phyloP scores from a whole-genome alignment of 1,139 yeast genomes.

The Scheffersomyces segobiensis region DNA sequence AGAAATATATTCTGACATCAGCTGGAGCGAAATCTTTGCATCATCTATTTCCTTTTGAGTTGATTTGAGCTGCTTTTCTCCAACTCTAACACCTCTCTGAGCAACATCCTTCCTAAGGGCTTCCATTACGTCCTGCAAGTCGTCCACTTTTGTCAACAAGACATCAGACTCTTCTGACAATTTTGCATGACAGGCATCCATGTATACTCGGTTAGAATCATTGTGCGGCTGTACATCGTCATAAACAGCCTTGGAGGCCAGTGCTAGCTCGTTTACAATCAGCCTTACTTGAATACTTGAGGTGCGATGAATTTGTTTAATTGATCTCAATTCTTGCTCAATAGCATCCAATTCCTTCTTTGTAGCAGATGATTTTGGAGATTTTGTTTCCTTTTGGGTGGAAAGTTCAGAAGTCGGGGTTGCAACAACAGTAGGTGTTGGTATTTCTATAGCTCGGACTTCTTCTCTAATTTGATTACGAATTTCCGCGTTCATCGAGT shows the following conservation, averaged over 20 bases:
- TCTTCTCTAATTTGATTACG: conserved; percentile 24
- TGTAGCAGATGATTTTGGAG: neutral
- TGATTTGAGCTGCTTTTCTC: conserved; percentile 67
- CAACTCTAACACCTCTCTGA: conserved; percentile 83
- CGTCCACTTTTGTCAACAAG: conserved; percentile 81
- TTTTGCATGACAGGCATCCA: conserved; percentile 74
- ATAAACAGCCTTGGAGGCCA: conserved; percentile 51
- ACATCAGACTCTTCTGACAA: conserved; percentile 77
- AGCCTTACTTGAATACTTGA: conserved; percentile 45
- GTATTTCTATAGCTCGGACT: conserved; percentile 22
- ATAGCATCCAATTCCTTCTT: conserved; percentile 34
- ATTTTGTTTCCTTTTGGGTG: conserved; percentile 1
- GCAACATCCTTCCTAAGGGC: conserved; percentile 91
- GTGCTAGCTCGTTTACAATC: conserved; percentile 45
- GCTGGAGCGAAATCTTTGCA: conserved; percentile 54
- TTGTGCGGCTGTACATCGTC: conserved; percentile 40
- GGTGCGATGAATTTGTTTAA: conserved; percentile 58
- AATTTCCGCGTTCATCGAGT: conserved; percentile 24
- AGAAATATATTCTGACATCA: conserved; percentile 61
- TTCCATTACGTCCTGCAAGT: conserved; percentile 88
- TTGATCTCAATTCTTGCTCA: conserved; percentile 58
- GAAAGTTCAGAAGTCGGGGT: conserved; percentile 2
- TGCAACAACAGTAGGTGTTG: conserved; percentile 10
- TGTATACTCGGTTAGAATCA: conserved; percentile 61
- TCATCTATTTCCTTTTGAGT: conserved; percentile 64